Conservation (phyloP, 768 basidiomycete genomes). For the Cubamyces sp. region DNA sequence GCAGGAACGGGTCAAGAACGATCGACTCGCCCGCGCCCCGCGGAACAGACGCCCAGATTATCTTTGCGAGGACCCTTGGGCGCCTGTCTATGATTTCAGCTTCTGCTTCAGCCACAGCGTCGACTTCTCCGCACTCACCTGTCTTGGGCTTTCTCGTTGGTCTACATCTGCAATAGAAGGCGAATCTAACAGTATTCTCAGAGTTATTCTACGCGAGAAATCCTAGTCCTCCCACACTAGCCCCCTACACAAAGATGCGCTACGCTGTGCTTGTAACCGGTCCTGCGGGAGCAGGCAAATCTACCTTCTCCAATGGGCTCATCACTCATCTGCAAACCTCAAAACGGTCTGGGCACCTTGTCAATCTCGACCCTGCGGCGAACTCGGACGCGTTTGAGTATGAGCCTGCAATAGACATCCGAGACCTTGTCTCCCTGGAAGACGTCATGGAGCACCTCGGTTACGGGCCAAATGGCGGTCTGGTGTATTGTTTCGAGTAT, state of each 20-base stretch:
- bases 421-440: slow-evolving; percentile 86
- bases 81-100: not conserved
- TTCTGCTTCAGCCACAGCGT: slow-evolving; percentile 11
- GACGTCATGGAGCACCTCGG: slow-evolving; percentile 96
- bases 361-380: slow-evolving; percentile 98
- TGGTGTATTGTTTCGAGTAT: slow-evolving; percentile 99
- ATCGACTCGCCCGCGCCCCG: not conserved
- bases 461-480: slow-evolving; percentile 95
- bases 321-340: slow-evolving; percentile 87
- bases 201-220: not conserved
- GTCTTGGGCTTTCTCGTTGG: too few relatives aligned
- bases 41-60: slow-evolving; percentile 2
- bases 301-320: slow-evolving; percentile 87
- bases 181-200: too few relatives aligned
- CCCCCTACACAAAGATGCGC: slow-evolving; percentile 56
- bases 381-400: slow-evolving; percentile 85
- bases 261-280: slow-evolving; percentile 90
- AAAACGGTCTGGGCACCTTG: slow-evolving; percentile 85
- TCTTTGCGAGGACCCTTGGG: slow-evolving; percentile 2
- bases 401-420: slow-evolving; percentile 91
- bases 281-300: slow-evolving; percentile 98
- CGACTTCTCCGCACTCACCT: not conserved
- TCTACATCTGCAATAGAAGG: too few relatives aligned
- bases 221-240: not conserved
- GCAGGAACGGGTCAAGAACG: not conserved